phyloP scores from a whole-genome alignment of 2,329 filamentous ascomycete species.

The Bipolaris sorokiniana region DNA sequence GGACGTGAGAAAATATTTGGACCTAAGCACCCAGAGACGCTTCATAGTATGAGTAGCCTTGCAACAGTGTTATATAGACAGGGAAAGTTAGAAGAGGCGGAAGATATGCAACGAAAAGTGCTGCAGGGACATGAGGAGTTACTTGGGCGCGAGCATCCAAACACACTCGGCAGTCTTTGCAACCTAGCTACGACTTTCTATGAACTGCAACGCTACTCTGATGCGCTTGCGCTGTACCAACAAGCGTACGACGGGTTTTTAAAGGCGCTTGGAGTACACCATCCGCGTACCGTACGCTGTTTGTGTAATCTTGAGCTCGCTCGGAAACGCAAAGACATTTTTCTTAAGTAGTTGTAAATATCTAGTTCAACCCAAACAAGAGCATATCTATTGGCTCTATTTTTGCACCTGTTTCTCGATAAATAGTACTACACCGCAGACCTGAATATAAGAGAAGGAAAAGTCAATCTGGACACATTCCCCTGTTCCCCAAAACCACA shows the following conservation, averaged over 20 bases:
- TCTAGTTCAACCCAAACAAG: no score
- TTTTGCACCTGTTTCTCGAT: no score
- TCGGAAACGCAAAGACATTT: not conserved
- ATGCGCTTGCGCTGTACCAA: not conserved
- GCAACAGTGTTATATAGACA: not conserved
- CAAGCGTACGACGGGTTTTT: not conserved
- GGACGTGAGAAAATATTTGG: not conserved
- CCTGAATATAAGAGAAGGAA: no score
- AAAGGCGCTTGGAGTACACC: not conserved
- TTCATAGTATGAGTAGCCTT: not conserved
- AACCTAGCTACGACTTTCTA: not conserved
- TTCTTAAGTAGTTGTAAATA: no score
- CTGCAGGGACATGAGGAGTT: not conserved
- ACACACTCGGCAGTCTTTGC: not conserved
- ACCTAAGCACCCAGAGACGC: not conserved
- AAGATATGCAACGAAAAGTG: not conserved
- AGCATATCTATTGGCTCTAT: no score
- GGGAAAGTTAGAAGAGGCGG: not conserved
- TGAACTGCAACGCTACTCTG: not conserved
- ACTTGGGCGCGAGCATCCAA: not conserved
- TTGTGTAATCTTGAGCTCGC: not conserved
- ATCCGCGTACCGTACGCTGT: not conserved
- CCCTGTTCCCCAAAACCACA: no score
- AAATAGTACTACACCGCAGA: no score
- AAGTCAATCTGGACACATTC: no score